These are phyloP conservation scores for Alnus rubra DNA, from an alignment of 306 rosid genomes.

Conservation along the genomic window DNA sequence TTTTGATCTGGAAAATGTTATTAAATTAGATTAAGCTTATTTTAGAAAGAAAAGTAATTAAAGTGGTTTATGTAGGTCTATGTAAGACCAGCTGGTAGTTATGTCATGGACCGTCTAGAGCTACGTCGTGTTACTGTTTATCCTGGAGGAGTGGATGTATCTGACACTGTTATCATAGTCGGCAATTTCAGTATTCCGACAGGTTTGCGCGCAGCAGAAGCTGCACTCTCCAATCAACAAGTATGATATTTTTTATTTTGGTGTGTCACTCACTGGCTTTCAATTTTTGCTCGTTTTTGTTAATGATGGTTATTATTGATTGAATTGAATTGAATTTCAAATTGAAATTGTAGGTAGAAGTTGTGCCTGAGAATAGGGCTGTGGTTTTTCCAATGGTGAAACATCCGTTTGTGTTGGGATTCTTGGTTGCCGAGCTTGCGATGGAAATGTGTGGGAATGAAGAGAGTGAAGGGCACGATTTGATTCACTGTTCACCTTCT, in stretches of 20 bases:
- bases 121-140: constrained; percentile 66
- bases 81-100: constrained; percentile 97
- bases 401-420: constrained; percentile 95
- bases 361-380: constrained; percentile 68
- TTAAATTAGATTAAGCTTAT: background rate
- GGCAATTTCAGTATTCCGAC: constrained; percentile 69
- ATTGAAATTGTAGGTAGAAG: constrained; percentile 54
- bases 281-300: background rate
- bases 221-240: constrained; percentile 63
- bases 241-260: constrained; percentile 39
- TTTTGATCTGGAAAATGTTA: background rate
- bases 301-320: constrained; percentile 7
- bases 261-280: background rate
- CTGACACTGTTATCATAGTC: constrained; percentile 68
- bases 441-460: constrained; percentile 35
- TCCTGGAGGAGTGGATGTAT: constrained; percentile 53
- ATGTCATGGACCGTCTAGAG: constrained; percentile 96
- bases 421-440: constrained; percentile 93
- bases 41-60: background rate
- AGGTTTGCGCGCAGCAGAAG: constrained; percentile 78
- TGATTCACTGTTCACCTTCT: constrained; percentile 20
- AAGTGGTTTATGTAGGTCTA: constrained; percentile 54
- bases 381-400: constrained; percentile 90
- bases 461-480: constrained; percentile 43
- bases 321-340: constrained; percentile 17